Base-by-base conservation (phyloP, 345 rosid species). In the Firmiana major region DNA sequence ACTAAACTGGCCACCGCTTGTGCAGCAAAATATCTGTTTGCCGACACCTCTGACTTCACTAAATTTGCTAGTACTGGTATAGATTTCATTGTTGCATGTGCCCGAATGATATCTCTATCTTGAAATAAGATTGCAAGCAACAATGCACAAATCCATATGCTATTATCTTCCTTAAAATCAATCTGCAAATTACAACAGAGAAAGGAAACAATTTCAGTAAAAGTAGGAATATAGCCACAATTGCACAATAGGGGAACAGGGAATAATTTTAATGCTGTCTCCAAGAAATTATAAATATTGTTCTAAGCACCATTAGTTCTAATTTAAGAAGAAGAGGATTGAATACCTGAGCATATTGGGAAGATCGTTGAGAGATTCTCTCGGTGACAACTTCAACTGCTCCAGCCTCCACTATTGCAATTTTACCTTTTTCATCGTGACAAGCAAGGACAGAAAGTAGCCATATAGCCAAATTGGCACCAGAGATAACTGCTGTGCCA, bases 31-130 rank as follows among this genome's bases (percentile, higher is more conserved):
- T 91, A 97, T 85, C 93, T 89, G 84, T 92, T 90, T 71, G 96
- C 89, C 4, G 81, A 85, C 77, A 94, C 98, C 82, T 94, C 99
- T 75, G 98, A 91, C 91, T 94, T 97, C 82, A 94, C 80, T 77
- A 97, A 87, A 84, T 90, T 94, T 73, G 98, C 90, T 62, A 97
- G 94, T 71, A 84, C 91, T 19, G 99, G 98, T 81, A 91, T 86
- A 60, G 97, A 85, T 83, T 93, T 92, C 98, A 94, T 91, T 48
- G 98, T 91, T 69, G 91, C 95, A 85, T 88, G 78, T 54, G 92
- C 94, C 46, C 98, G 87, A 54, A 92, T 94, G 79, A 97, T 92
- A 80, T 97, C 99, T 89, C 99, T 91, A 84, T 97, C 98, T 83
- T 91, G 96, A 84, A 97, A 92, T 73, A 97, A 85, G 86, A 92